Evolutionary conservation across 768 basidiomycete genomes (phyloP).

Genomic region (Lentinula edodes): DNA sequence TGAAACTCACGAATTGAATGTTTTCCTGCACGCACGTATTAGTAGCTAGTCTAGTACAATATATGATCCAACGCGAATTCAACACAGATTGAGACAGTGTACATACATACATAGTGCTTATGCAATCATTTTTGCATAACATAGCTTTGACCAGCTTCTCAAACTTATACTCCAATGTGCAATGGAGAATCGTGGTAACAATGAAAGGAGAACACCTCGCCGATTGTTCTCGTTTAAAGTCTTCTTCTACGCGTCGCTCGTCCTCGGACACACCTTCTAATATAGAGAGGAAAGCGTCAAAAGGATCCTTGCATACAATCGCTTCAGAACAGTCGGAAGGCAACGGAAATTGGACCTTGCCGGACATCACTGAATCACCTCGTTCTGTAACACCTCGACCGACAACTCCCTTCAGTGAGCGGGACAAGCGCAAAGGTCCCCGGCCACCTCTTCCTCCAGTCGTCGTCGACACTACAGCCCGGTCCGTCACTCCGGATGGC

Average conservation of each 20-base stretch:
- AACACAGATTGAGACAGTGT: too few species aligned
- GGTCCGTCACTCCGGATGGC: constrained; percentile 45
- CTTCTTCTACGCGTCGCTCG: constrained; percentile 12
- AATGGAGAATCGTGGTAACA: neutral
- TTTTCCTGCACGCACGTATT: neutral
- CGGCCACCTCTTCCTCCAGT: constrained; percentile 10
- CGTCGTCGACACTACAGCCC: constrained; percentile 5
- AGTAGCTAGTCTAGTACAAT: too few species aligned
- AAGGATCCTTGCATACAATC: neutral
- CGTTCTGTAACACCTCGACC: neutral
- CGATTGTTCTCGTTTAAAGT: constrained; percentile 21
- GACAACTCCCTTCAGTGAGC: neutral
- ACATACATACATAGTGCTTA: too few species aligned
- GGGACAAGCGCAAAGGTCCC: neutral
- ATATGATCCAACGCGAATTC: too few species aligned
- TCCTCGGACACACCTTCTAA: constrained; percentile 13
- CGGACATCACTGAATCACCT: neutral
- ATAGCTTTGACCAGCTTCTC: too few species aligned
- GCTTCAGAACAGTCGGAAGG: neutral
- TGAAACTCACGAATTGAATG: constrained; percentile 7
- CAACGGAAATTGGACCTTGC: neutral
- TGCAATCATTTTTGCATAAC: too few species aligned
- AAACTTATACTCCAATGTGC: too few species aligned
- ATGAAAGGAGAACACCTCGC: constrained; percentile 13
- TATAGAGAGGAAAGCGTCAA: neutral